Evolutionary conservation across 176 grass and related monocot genomes (phyloP), one percentile per base, ranked within the genome.

Genomic region (Carex parvula): DNA sequence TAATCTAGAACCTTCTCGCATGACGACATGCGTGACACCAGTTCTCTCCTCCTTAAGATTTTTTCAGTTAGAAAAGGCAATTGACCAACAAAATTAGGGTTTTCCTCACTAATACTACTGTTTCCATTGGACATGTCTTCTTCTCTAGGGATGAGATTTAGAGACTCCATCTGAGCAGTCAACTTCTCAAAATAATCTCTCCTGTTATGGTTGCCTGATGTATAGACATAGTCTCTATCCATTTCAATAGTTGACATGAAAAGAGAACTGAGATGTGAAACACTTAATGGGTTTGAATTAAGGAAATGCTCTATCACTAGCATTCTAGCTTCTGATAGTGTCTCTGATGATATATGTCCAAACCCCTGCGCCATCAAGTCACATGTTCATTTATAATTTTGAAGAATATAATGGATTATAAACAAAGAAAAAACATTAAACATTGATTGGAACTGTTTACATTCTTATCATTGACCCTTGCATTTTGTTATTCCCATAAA

Each of bases 261-360:
- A 84, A 98, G 46, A 88, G 95, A 52, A n/a, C 54, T 53, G 18
- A 98, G 14, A 86, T 93, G 88, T 65, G 88, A 87, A 39, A 42
- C 54, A 21, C 44, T 89, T 10, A 79, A 82, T 37, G 82, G 54
- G 14, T 81, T 63, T 46, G 80, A 60, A 79, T 93, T 90, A 70
- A 94, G 80, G 55, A 98, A 92, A 93, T 90, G 84, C 11, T 88
- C 80, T 56, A 98, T 12, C 35, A 94, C 87, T 85, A 93, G 32
- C 41, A 88, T 39, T 16, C 86, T 82, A 21, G 92, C 90, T 13
- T 37, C 50, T 17, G 85, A 90, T 15, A 94, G 87, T 3, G 84
- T 89, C 5, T 88, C 84, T 1, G 90, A 94, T 3, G 79, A 86
- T 4, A 98, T 13, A 54, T 16, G 4, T 0, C 71, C 86, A 15